phyloP scores from a whole-genome alignment of 1,284 basidiomycete genomes.

The Sporisorium sorghi region DNA sequence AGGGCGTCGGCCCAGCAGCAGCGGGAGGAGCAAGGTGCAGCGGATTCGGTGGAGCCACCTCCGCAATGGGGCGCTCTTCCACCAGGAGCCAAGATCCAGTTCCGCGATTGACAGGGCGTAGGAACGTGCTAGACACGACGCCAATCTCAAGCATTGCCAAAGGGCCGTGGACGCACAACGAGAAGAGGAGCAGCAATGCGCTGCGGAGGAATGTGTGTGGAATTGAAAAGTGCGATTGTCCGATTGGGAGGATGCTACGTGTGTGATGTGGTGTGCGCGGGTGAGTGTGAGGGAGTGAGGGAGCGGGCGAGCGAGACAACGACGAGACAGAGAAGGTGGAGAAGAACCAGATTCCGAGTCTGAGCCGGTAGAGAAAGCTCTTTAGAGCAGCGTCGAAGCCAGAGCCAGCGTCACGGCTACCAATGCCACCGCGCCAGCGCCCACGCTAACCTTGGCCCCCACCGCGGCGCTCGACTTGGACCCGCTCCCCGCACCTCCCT shows the following conservation, averaged over 20 bases:
- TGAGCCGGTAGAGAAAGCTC: too few relatives aligned
- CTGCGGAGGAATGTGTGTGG: neutral
- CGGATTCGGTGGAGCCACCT: constrained; percentile 5
- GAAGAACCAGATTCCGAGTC: too few relatives aligned
- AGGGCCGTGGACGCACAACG: neutral
- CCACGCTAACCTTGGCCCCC: neutral
- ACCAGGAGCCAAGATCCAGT: constrained; percentile 58
- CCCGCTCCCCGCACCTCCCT: constrained; percentile 5
- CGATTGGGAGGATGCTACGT: neutral
- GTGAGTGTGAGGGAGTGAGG: neutral
- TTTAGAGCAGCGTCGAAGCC: constrained; percentile 18
- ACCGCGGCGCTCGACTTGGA: constrained; percentile 15
- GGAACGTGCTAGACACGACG: neutral
- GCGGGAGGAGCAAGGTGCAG: constrained; percentile 8
- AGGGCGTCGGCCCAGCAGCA: constrained; percentile 1
- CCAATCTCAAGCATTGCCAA: neutral
- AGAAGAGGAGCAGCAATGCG: too few relatives aligned
- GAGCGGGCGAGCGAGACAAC: too few relatives aligned
- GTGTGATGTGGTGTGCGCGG: neutral
- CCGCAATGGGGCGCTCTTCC: constrained; percentile 61
- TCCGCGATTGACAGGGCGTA: constrained; percentile 49
- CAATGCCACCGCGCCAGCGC: too few relatives aligned
- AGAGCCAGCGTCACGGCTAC: constrained; percentile 1
- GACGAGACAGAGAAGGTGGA: too few relatives aligned
- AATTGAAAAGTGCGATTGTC: neutral